These are phyloP conservation scores for Stemphylium vesicarium DNA, from an alignment of 2,329 filamentous ascomycete genomes.

Conservation along the genomic window DNA sequence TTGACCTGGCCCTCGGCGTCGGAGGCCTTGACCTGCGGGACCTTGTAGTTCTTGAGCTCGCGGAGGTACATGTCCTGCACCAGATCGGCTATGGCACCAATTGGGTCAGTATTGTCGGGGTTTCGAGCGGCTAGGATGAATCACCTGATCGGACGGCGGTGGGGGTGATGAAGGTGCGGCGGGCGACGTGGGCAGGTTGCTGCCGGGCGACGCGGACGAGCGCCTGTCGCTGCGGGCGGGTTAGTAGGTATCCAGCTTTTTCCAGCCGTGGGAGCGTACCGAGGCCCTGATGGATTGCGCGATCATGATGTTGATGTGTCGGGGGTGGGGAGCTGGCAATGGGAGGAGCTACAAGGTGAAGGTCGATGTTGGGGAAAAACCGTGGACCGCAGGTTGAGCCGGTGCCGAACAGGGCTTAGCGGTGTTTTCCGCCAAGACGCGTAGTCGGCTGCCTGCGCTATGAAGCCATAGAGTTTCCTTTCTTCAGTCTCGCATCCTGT, in stretches of 20 bases:
- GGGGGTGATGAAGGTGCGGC: conserved; percentile 69
- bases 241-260: conserved; percentile 31
- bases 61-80: conserved; percentile 97
- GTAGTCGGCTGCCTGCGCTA: conserved; percentile 12
- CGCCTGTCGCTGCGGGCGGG: conserved; percentile 61
- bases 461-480: conserved; percentile 1
- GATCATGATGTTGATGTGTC: conserved; percentile 58
- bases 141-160: conserved; percentile 67
- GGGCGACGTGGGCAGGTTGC: conserved; percentile 60
- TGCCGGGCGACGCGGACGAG: conserved; percentile 66
- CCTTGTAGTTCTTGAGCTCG: conserved; percentile 96
- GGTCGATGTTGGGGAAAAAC: conserved; percentile 29
- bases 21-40: conserved; percentile 77
- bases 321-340: conserved; percentile 40
- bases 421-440: conserved; percentile 6
- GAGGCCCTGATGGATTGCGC: conserved; percentile 67
- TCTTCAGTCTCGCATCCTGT: conserved; percentile 18
- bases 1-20: conserved; percentile 92
- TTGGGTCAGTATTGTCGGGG: conserved; percentile 38
- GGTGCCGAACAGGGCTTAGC: conserved; percentile 28
- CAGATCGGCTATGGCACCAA: conserved; percentile 75
- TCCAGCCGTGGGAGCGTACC: conserved; percentile 51
- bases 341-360: conserved; percentile 39
- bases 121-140: conserved; percentile 41
- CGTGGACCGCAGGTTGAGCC: conserved; percentile 28